These are phyloP conservation scores for Ustilago loliicola DNA, from an alignment of 1,284 basidiomycete species.

Conservation along the genomic window DNA sequence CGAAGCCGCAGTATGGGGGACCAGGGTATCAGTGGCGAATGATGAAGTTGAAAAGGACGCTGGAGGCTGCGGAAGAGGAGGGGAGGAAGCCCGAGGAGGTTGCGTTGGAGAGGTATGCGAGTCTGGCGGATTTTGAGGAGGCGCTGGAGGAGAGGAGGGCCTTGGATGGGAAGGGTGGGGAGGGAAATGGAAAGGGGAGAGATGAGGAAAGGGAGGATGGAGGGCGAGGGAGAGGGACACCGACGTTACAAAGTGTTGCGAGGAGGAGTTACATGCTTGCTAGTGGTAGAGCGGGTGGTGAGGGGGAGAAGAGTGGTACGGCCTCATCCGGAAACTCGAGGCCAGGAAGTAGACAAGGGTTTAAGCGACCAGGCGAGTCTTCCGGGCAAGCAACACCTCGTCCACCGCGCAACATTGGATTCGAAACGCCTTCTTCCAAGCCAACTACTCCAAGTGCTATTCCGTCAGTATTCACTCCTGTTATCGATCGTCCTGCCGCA, in stretches of 20 bases:
- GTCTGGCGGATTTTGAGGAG: conserved; percentile 84
- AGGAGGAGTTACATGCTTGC: conserved; percentile 50
- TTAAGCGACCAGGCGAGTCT: conserved; percentile 57
- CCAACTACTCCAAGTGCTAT: conserved; percentile 50
- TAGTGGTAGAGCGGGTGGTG: conserved; percentile 15
- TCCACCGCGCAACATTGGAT: conserved; percentile 41
- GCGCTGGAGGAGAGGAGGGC: conserved; percentile 86
- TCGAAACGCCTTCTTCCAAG: conserved; percentile 43
- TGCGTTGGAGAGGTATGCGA: conserved; percentile 77
- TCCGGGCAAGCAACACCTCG: conserved; percentile 42
- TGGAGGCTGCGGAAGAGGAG: conserved; percentile 90
- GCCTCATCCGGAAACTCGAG: conserved; percentile 21
- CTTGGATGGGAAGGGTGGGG: conserved; percentile 84
- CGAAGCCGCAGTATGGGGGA: conserved; percentile 75
- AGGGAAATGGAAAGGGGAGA: conserved; percentile 71
- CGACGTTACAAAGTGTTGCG: conserved; percentile 48
- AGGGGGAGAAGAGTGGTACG: conserved; percentile 10
- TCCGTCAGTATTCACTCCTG: conserved; percentile 54
- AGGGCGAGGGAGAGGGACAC: conserved; percentile 67
- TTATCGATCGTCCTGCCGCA: conserved; percentile 18
- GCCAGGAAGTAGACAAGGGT: conserved; percentile 45
- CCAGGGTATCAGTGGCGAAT: conserved; percentile 96
- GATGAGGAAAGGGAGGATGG: conserved; percentile 72
- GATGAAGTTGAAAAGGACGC: conserved; percentile 91
- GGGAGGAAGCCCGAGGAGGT: conserved; percentile 80